Evolutionary conservation across 805 yeast species (phyloP).

Genomic region (Candida qinlingensis): DNA sequence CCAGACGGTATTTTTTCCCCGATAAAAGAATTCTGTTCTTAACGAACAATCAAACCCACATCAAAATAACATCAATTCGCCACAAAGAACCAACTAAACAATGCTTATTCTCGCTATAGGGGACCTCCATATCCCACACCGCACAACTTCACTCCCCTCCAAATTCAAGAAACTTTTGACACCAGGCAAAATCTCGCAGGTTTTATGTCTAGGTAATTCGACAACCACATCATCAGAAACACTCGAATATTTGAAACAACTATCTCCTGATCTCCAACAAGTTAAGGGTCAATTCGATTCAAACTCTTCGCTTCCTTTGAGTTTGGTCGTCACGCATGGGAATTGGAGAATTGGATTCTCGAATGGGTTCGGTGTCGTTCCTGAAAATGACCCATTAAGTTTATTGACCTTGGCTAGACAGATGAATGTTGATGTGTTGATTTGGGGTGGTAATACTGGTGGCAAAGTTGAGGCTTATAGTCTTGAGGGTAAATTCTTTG

Average conservation of each 20-base stretch:
- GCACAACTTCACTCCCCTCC: constrained; percentile 3
- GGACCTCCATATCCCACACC: constrained; percentile 85
- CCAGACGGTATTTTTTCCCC: neutral
- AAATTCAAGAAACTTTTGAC: constrained; percentile 70
- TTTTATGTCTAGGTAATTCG: constrained; percentile 79
- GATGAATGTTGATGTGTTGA: constrained; percentile 82
- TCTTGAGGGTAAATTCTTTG: constrained; percentile 84
- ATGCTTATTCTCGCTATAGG: constrained; percentile 83
- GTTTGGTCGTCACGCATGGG: constrained; percentile 62
- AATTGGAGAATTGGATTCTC: constrained; percentile 76
- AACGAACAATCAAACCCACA: too few relatives aligned
- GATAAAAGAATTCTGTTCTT: too few relatives aligned
- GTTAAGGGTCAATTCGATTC: constrained; percentile 84
- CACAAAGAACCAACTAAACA: neutral
- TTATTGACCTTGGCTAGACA: constrained; percentile 79
- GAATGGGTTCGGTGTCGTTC: constrained; percentile 79
- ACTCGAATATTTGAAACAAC: constrained; percentile 52
- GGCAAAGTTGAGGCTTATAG: constrained; percentile 92
- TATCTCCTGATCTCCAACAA: constrained; percentile 67
- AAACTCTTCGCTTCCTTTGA: constrained; percentile 46
- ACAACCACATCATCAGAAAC: constrained; percentile 58
- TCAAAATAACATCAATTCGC: too few relatives aligned
- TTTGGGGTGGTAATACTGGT: constrained; percentile 87
- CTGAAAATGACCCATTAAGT: constrained; percentile 82
- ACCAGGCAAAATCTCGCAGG: constrained; percentile 85